A percentile compares a stretch with the other conserved stretches of the same genome.
Conservation (phyloP, 179 eudicot species). For the Beta macrorhiza region DNA sequence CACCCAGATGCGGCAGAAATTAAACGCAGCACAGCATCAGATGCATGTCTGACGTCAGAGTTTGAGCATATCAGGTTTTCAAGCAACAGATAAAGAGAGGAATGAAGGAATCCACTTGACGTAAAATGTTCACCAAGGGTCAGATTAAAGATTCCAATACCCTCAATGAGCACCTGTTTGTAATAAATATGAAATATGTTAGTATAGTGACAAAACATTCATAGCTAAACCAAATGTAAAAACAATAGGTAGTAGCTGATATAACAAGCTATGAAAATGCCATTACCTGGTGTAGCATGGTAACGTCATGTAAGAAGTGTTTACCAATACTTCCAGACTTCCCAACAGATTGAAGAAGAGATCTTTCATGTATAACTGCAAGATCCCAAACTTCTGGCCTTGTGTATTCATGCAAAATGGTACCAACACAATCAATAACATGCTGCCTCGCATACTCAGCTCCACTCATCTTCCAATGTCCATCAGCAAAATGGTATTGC, state of each 20-base stretch:
- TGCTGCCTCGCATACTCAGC: conserved; percentile 42
- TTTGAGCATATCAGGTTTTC: conserved; percentile 81
- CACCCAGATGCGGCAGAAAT: conserved; percentile 66
- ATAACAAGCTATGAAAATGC: conserved; percentile 3
- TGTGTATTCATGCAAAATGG: conserved; percentile 73
- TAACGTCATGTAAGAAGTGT: conserved; percentile 79
- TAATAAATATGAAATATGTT: conserved; percentile 25
- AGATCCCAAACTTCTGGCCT: conserved; percentile 83
- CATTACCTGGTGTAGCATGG: conserved; percentile 69
- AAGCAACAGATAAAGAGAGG: conserved; percentile 79
- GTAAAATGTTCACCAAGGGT: conserved; percentile 68
- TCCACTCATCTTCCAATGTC: conserved; percentile 43
- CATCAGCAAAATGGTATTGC: conserved; percentile 22
- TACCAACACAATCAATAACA: conserved; percentile 65
- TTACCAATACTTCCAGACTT: conserved; percentile 44
- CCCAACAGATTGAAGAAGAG: conserved; percentile 43
- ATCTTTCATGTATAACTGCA: conserved; percentile 52
- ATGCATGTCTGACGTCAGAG: conserved; percentile 67
- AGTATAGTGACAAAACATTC: conserved; percentile 6
- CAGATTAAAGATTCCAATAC: conserved; percentile 75
- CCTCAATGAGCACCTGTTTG: conserved; percentile 83
- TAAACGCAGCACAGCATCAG: conserved; percentile 72
- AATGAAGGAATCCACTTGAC: conserved; percentile 77
- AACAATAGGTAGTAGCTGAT: not conserved
- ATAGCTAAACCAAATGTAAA: conserved; percentile 3